Evolutionary conservation across 257 asterid genomes (phyloP).

Genomic region (Penstemon newberryi): DNA sequence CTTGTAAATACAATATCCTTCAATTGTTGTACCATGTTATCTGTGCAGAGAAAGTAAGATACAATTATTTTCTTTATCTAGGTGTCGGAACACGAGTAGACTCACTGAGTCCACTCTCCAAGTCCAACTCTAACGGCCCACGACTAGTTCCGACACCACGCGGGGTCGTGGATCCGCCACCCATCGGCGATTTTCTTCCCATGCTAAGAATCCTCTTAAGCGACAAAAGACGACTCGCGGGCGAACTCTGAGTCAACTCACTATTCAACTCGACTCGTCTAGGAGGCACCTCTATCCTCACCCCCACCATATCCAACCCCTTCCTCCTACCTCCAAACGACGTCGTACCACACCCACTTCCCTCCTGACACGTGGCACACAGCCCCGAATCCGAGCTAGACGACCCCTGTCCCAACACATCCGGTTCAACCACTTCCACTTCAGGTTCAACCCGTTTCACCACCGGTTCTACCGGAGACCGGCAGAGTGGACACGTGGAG

Average conservation of each 20-base stretch:
- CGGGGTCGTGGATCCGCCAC: constrained; percentile 36
- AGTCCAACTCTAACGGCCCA: constrained; percentile 32
- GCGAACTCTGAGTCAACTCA: constrained; percentile 57
- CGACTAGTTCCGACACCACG: constrained; percentile 36
- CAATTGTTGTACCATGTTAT: too few relatives aligned
- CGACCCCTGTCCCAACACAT: not conserved
- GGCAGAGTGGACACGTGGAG: constrained; percentile 88
- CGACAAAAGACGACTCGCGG: constrained; percentile 56
- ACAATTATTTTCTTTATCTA: not conserved
- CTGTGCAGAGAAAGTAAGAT: too few relatives aligned
- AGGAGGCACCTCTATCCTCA: constrained; percentile 68
- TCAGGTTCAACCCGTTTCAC: constrained; percentile 20
- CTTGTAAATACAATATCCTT: too few relatives aligned
- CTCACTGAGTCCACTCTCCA: constrained; percentile 42
- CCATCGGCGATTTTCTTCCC: constrained; percentile 53
- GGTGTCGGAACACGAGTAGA: constrained; percentile 22
- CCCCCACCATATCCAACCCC: constrained; percentile 45
- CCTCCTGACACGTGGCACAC: constrained; percentile 30
- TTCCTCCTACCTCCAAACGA: constrained; percentile 47
- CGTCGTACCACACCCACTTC: constrained; percentile 16
- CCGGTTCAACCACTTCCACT: constrained; percentile 31
- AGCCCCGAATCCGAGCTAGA: constrained; percentile 38
- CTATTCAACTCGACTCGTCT: constrained; percentile 37
- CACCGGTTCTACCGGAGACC: constrained; percentile 43
- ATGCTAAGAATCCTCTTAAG: constrained; percentile 60